These are phyloP conservation scores for Puccinia hordei DNA, from an alignment of 1,284 basidiomycete genomes.

Conservation along the genomic window DNA sequence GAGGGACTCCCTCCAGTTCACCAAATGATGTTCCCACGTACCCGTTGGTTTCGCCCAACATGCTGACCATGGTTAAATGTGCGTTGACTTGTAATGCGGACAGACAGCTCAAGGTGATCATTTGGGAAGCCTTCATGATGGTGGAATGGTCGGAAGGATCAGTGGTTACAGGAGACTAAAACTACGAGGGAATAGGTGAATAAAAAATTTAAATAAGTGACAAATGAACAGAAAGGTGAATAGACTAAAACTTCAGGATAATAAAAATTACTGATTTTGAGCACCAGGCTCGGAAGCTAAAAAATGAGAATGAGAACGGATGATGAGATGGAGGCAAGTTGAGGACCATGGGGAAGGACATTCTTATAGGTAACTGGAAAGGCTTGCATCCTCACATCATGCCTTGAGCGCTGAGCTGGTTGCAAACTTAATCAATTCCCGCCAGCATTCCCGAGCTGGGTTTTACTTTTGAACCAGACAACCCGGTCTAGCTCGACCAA, in stretches of 20 bases:
- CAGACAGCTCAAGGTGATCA: background rate
- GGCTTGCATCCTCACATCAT: background rate
- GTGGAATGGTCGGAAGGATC: background rate
- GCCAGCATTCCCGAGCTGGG: too few species aligned
- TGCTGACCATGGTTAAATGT: slow-evolving; percentile 42
- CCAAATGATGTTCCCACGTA: slow-evolving; percentile 41
- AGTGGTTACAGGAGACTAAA: background rate
- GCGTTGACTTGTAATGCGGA: background rate
- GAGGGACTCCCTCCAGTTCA: slow-evolving; percentile 32
- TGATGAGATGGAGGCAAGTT: background rate
- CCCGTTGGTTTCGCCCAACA: slow-evolving; percentile 48
- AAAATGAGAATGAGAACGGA: background rate
- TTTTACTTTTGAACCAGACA: too few species aligned
- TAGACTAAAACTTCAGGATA: background rate
- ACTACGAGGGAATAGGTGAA: background rate
- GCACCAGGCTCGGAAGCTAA: slow-evolving; percentile 27
- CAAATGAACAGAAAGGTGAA: slow-evolving; percentile 25
- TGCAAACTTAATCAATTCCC: too few species aligned
- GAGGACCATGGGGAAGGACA: background rate
- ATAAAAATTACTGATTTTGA: slow-evolving; percentile 19
- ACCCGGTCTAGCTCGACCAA: too few species aligned
- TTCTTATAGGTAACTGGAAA: slow-evolving; percentile 1
- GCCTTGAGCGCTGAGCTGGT: background rate
- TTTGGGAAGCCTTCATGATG: slow-evolving; percentile 35
- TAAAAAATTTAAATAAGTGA: slow-evolving; percentile 9